Evolutionary conservation across 1,284 basidiomycete genomes (phyloP).

Genomic region (Rhizopogon parksii): DNA sequence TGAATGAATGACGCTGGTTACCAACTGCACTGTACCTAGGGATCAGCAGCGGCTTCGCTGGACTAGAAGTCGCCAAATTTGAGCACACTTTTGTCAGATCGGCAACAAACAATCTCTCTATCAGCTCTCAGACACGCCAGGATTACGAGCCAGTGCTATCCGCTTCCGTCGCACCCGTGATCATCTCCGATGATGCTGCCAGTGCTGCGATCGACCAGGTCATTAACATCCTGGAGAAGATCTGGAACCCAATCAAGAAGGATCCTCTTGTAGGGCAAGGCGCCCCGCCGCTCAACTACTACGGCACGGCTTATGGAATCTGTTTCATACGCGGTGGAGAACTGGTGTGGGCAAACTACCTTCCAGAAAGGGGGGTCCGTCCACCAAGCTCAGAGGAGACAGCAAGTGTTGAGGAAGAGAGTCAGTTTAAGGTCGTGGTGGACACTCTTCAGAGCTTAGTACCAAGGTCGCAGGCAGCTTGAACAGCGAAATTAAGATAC

Average conservation of each 20-base stretch:
- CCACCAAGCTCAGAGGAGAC: not conserved
- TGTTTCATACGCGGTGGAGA: not conserved
- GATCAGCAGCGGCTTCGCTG: not conserved
- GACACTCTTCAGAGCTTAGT: not conserved
- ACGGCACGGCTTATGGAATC: not conserved
- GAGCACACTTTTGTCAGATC: not conserved
- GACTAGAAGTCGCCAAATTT: not conserved
- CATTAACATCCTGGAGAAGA: not conserved
- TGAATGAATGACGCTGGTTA: not conserved
- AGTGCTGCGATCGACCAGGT: not conserved
- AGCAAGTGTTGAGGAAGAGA: not conserved
- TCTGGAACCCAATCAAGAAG: too few species aligned
- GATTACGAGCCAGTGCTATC: not conserved
- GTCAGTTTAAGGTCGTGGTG: not conserved
- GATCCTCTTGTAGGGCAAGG: not conserved
- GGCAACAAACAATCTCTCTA: not conserved
- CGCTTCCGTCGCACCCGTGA: too few species aligned
- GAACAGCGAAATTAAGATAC: not conserved
- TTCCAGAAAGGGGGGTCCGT: not conserved
- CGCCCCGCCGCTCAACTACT: not conserved
- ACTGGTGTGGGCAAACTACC: slow-evolving; percentile 1
- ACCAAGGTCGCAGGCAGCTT: not conserved
- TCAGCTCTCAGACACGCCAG: not conserved
- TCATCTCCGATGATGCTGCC: not conserved
- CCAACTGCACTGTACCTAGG: not conserved